Base-by-base conservation (phyloP, 2,329 filamentous ascomycete genomes). In the Fusarium miscanthi region DNA sequence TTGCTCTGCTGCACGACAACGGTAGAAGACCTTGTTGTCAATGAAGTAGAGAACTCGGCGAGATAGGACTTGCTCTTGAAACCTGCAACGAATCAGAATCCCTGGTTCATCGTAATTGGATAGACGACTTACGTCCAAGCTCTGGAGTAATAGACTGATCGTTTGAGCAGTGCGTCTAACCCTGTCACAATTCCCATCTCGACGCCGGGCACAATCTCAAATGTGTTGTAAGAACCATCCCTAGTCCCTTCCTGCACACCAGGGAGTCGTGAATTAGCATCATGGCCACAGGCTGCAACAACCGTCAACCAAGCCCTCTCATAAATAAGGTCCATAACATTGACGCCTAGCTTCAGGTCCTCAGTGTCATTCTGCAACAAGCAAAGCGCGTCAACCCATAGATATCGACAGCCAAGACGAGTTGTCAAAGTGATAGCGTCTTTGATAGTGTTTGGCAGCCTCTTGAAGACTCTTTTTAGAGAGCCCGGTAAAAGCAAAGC, bases 381-480 rank as follows among this genome's bases (percentile, higher is more conserved):
- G 3, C 45, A 48, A 31, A 48, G 45, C 2, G 5, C 45, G 3
- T 48, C 45, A 9, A 31, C 27, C 45, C 45, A 48, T 13, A 48
- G 5, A 31, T 31, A 48, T 31, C 45, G 10, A 1, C 27, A 48
- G 0, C 7, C 14, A 17, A 48, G 45, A 2, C 27, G 27, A 7
- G 7, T 9, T 1, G 27, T 1, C 2, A 48, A 23, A 12, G 0
- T 13, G 0, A 30, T 31, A 13, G 45, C 45, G 14, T 48, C 45
- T 23, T 17, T 23, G 5, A 48, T 23, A 0, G 45, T 31, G 21
- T 23, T 23, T 0, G 45, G 45, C 0, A 48, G 27, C 27, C n/a
- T 31, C 5, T 6, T 0, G 3, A 6, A 3, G 7, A 23, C 27
- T 3, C 0, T 3, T 3, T 6, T 0, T 2, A 48, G 0, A 2